Percentiles rank a stretch among this genome's conserved stretches.
Conservation (phyloP, 805 yeast species). For the Candida qinlingensis region DNA sequence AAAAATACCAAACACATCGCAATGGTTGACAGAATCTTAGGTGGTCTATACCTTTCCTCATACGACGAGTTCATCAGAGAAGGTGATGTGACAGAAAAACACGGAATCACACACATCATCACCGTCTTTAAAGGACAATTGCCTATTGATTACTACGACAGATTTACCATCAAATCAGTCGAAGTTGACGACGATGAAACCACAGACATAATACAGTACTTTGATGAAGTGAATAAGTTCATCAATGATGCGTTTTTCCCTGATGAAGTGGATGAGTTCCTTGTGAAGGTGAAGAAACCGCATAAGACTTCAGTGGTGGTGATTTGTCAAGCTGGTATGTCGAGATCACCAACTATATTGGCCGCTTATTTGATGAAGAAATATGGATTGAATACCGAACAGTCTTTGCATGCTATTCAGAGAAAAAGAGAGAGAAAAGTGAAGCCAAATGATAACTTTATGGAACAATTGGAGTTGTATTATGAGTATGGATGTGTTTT, state of each 20-base stretch:
- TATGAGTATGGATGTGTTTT: constrained; percentile 37
- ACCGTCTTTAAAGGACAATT: constrained; percentile 64
- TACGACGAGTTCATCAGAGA: constrained; percentile 55
- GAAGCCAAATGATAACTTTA: constrained; percentile 70
- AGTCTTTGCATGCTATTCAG: constrained; percentile 72
- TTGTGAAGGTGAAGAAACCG: constrained; percentile 22
- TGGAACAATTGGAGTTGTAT: constrained; percentile 65
- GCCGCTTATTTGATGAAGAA: constrained; percentile 87
- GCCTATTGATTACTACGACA: constrained; percentile 42
- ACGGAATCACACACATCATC: constrained; percentile 64
- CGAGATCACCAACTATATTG: constrained; percentile 81
- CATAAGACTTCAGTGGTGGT: constrained; percentile 48
- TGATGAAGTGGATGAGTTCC: constrained; percentile 28
- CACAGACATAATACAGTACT: constrained; percentile 57
- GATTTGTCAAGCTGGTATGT: constrained; percentile 89
- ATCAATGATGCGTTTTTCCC: constrained; percentile 60
- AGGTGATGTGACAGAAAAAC: constrained; percentile 43
- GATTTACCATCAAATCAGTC: constrained; percentile 53
- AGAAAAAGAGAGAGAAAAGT: constrained; percentile 49
- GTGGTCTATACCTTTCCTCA: constrained; percentile 73
- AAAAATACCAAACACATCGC: too few relatives aligned
- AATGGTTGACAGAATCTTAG: constrained; percentile 56
- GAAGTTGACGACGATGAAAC: constrained; percentile 67
- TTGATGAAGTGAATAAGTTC: constrained; percentile 59
- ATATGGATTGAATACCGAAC: constrained; percentile 48